Evolutionary conservation across 768 basidiomycete genomes (phyloP).

Genomic region (Serendipita sp.): DNA sequence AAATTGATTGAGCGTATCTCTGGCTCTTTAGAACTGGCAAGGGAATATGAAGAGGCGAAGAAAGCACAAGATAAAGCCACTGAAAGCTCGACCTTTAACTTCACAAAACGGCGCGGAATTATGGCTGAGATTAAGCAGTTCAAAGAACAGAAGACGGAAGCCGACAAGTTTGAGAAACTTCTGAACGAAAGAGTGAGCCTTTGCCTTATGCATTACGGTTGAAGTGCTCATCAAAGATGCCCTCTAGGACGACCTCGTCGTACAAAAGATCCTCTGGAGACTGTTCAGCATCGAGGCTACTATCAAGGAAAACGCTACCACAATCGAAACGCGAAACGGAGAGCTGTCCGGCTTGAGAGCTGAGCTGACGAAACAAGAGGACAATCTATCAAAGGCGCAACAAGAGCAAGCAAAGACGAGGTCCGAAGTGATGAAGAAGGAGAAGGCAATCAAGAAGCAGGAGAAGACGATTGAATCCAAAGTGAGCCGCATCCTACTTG

Average conservation of each 20-base stretch:
- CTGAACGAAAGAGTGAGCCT: slow-evolving; percentile 51
- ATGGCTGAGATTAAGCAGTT: slow-evolving; percentile 93
- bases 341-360: slow-evolving; percentile 50
- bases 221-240: neutral
- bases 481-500: too few relatives aligned
- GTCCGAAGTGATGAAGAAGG: slow-evolving; percentile 61
- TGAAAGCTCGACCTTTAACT: slow-evolving; percentile 88
- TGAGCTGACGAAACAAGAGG: slow-evolving; percentile 56
- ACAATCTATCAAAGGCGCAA: slow-evolving; percentile 55
- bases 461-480: slow-evolving; percentile 80
- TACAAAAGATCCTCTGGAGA: slow-evolving; percentile 72
- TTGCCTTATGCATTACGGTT: slow-evolving; percentile 6
- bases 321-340: slow-evolving; percentile 59
- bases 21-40: slow-evolving; percentile 78
- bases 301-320: slow-evolving; percentile 53
- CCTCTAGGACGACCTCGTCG: slow-evolving; percentile 59
- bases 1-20: slow-evolving; percentile 90
- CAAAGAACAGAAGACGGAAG: slow-evolving; percentile 91
- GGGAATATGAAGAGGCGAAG: slow-evolving; percentile 81
- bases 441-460: slow-evolving; percentile 76
- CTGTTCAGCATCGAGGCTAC: slow-evolving; percentile 79
- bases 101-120: slow-evolving; percentile 84
- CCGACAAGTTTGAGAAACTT: slow-evolving; percentile 70
- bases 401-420: slow-evolving; percentile 68
- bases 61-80: slow-evolving; percentile 79